phyloP scores from a whole-genome alignment of 2,329 filamentous ascomycete genomes.

The Nannizziopsis arthrosporioides region DNA sequence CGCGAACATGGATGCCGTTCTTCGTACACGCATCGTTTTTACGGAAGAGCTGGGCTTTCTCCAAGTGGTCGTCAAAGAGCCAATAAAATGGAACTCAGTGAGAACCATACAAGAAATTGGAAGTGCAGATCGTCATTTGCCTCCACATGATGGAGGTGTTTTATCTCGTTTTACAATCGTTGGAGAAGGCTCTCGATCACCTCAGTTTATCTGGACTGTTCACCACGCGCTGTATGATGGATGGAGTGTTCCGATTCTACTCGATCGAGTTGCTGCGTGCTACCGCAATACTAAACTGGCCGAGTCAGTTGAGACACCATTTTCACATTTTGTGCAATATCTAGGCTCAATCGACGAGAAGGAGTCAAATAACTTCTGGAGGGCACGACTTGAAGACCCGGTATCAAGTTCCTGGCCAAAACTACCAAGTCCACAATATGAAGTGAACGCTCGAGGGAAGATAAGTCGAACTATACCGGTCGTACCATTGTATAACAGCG shows the following conservation, averaged over 20 bases:
- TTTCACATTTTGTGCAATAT: constrained; percentile 20
- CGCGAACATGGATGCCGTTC: constrained; percentile 26
- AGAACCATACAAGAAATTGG: constrained; percentile 11
- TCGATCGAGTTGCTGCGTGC: constrained; percentile 14
- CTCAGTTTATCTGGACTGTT: constrained; percentile 30
- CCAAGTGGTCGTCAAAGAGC: constrained; percentile 22
- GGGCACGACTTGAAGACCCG: constrained; percentile 12
- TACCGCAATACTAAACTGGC: constrained; percentile 11
- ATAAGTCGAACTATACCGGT: constrained; percentile 2
- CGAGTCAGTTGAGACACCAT: constrained; percentile 10
- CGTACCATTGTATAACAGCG: not conserved
- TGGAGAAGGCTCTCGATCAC: constrained; percentile 8
- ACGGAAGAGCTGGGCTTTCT: constrained; percentile 19
- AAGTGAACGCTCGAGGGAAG: constrained; percentile 10
- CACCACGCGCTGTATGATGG: constrained; percentile 38
- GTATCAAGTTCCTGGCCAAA: constrained; percentile 12
- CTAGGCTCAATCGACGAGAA: constrained; percentile 12
- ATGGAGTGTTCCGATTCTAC: constrained; percentile 18
- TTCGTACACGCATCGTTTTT: constrained; percentile 32
- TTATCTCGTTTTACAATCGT: constrained; percentile 21
- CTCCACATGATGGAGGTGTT: constrained; percentile 22
- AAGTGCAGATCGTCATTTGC: constrained; percentile 11
- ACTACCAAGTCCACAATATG: constrained; percentile 12
- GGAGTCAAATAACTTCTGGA: constrained; percentile 15
- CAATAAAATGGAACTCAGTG: constrained; percentile 16